Percentiles rank a stretch among this genome's conserved stretches.
Evolutionary conservation across 495 filamentous ascomycete species (phyloP).

Genomic region (Penicillium pulvis): DNA sequence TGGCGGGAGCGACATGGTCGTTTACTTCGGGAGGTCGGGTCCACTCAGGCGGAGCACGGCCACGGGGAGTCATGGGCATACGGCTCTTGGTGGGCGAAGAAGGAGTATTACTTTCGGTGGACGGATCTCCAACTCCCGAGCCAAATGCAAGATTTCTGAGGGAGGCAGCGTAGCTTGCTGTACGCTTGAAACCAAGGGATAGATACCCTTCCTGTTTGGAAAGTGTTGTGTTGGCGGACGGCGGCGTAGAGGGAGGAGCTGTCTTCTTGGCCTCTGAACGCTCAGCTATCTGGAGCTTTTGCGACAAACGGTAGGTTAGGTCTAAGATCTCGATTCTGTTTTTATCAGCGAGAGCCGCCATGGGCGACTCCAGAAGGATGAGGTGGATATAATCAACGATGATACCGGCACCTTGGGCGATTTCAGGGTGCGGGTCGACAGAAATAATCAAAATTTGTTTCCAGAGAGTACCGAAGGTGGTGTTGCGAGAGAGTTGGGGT

Average conservation of each 20-base stretch:
- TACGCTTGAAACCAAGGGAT: constrained; percentile 62
- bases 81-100: constrained; percentile 41
- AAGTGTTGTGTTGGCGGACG: constrained; percentile 37
- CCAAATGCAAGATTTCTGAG: constrained; percentile 71
- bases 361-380: constrained; percentile 71
- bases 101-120: constrained; percentile 24
- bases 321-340: constrained; percentile 77
- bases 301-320: constrained; percentile 53
- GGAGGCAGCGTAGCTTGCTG: constrained; percentile 72
- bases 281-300: constrained; percentile 47
- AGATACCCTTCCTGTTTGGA: constrained; percentile 67
- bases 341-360: constrained; percentile 66
- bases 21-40: constrained; percentile 76
- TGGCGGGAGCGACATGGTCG: constrained; percentile 66
- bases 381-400: constrained; percentile 85
- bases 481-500: constrained; percentile 69
- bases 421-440: constrained; percentile 92
- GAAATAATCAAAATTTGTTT: constrained; percentile 87
- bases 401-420: constrained; percentile 77
- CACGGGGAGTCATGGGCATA: constrained; percentile 52
- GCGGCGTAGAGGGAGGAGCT: constrained; percentile 53
- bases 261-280: constrained; percentile 41
- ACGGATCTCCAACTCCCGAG: constrained; percentile 31
- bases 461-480: constrained; percentile 90
- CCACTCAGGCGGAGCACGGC: constrained; percentile 69